Evolutionary conservation across 768 basidiomycete genomes (phyloP).

Genomic region (Thelephora aurantiotincta): DNA sequence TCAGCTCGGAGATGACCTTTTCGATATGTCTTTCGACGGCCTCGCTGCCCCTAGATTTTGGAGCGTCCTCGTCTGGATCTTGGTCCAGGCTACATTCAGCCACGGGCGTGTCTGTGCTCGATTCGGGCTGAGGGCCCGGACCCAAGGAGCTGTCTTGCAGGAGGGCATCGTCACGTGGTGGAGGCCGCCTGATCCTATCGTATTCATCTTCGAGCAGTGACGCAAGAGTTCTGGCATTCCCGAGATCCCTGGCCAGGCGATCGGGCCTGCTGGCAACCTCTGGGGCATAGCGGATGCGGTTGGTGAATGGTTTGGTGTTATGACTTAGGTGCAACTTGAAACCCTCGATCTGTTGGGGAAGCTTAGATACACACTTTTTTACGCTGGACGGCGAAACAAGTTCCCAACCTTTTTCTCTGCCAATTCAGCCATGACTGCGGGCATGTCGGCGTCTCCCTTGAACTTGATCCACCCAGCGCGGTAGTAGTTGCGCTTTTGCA

Average conservation of each 20-base stretch:
- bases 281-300: slow-evolving; percentile 68
- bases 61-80: slow-evolving; percentile 33
- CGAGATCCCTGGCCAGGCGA: slow-evolving; percentile 69
- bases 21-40: slow-evolving; percentile 76
- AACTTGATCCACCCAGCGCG: slow-evolving; percentile 92
- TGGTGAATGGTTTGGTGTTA: slow-evolving; percentile 63
- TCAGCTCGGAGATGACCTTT: slow-evolving; percentile 57
- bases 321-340: slow-evolving; percentile 89
- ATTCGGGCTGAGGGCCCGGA: neutral
- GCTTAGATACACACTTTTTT: neutral
- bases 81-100: slow-evolving; percentile 12
- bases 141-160: slow-evolving; percentile 9
- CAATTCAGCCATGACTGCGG: slow-evolving; percentile 51
- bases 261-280: slow-evolving; percentile 71
- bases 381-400: neutral
- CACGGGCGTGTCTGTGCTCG: neutral
- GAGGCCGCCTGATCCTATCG: slow-evolving; percentile 6
- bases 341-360: slow-evolving; percentile 60
- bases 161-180: neutral
- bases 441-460: slow-evolving; percentile 73
- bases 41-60: slow-evolving; percentile 51
- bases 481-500: slow-evolving; percentile 88
- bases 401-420: slow-evolving; percentile 69
- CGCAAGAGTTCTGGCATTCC: slow-evolving; percentile 60
- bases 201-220: slow-evolving; percentile 63